Base-by-base conservation (phyloP, 257 asterid genomes). In the Craterostigma plantagineum region DNA sequence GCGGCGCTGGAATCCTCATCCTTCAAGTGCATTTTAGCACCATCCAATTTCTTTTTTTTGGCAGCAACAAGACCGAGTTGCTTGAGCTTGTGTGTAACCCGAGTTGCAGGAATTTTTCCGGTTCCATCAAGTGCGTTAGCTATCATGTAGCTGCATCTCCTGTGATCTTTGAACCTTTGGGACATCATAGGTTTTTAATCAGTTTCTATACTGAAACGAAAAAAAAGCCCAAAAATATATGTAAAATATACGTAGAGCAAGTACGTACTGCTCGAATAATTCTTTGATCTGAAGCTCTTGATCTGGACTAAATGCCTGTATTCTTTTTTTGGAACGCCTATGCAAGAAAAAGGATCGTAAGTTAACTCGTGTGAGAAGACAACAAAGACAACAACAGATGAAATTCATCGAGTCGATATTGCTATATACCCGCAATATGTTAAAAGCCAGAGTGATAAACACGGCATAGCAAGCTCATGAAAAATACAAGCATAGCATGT, bases 71-170 rank as follows among this genome's bases (percentile, higher is more conserved):
- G 77, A 44, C 92, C 95, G 41, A 87, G 92, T 62, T 87, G 92
- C 73, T 77, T 87, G 56, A 87, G 91, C 63, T 79, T 87, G 63
- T 72, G 75, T 9, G 95, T 50, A 59, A 87, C 66, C 63, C 67
- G 85, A 45, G 73, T 65, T 3, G 95, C 71, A 18, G 95, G 63
- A 48, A 79, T 60, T 43, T 57, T 62, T 37, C 92, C 86, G 10
- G 62, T 70, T 40, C 63, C 52, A 55, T 81, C 98, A 63, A 87
- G 69, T 37, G 80, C 91, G 52, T 52, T 67, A 50, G 98, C 95
- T 67, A 87, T 82, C 93, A 82, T 54, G 69, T 66, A 64, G 67
- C 79, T 87, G 76, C 91, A 79, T 65, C 76, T 79, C 70, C 66
- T 82, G 10, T 79, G 76, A 70, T 66, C 86, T 67, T 82, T 83